Base-by-base conservation (phyloP, 1,139 yeast genomes). In the Saccharomycopsis hybrid region DNA sequence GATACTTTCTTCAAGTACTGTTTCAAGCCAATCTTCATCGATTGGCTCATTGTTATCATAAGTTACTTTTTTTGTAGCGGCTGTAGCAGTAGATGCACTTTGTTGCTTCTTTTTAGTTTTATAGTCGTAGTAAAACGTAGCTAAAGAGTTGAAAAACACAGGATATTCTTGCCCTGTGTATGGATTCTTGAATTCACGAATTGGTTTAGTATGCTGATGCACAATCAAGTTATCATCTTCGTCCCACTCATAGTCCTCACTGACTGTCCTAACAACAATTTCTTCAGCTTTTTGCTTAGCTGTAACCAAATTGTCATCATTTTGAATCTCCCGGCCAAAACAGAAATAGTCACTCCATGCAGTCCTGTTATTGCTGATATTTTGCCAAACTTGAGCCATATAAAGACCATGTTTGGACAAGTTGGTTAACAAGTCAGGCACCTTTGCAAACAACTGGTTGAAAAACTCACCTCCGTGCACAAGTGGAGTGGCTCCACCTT, bases 401-500 rank as follows among this genome's bases (percentile, higher is more conserved):
- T 56, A 56, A 11, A 66, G 54, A 1, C 68, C 69, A 29, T 53
- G 54, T 4, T 49, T 45, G 1, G 57, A 53, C 13, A 66, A 46
- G 18, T 58, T 58, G 5, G 58, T 44, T 24, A 63, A 44, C 30
- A 60, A 56, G 11, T 60, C 60, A 1, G 68, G 69, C 13, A 52
- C 53, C 29, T 56, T 52, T 13, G 56, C 50, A 4, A 54, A 25
- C 24, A 65, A 52, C 2, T 43, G 44, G 1, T 63, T 57, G 47
- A 60, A 65, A 9, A 63, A 49, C 46, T 66, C 70, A 13, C 61
- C 64, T 3, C 67, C 67, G 53, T 65, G 68, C 4, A 60, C 64
- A 3, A 65, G 55, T 8, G 67, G 66, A 24, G 67, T 64, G 30
- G 59, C 65, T 24, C 68, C 68, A 3, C 65, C 67, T 31, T 51